Base-by-base conservation (phyloP, 352 stramenopile genomes). In the Pythium sp. region DNA sequence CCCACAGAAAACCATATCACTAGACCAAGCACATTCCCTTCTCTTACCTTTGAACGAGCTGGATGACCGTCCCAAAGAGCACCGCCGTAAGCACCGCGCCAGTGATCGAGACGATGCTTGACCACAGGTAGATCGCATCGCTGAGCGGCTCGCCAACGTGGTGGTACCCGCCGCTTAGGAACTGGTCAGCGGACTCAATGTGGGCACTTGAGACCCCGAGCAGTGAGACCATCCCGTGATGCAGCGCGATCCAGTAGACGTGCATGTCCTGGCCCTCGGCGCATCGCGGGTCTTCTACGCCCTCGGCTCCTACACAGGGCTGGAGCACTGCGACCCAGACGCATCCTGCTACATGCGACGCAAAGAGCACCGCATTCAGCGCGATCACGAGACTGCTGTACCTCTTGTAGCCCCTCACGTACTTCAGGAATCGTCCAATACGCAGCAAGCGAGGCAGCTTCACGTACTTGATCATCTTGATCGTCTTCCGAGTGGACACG, bases 391-490 rank as follows among this genome's bases (percentile, higher is more conserved):
- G 69, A 51, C 82, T 77, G 62, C 78, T 84, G 64, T 89, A 90
- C 67, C 82, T 75, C 51, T 81, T 85, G 71, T 90, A 90, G 30
- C 71, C 65, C n/a, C 80, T 74, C 2, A 90, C 65, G 61, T 83
- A 84, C 62, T 79, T 90, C 68, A 87, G 64, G 62, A 89, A 79
- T 3, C 82, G 80, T 1, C 82, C 82, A 34, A 90, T 77, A 5
- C 82, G 82, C 26, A 90, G 71, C 18, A 90, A 61, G 1, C 79
- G 72, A 1, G 82, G 82, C 20, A 90, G 67, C 55, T 90, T 90
- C 38, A 90, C 76, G 66, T 90, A 90, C 73, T 89, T 90, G 59
- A 90, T 84, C 72, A 88, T 81, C 64, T 90, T 90, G 70, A 90
- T 79, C n/a, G 78, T 86, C 62, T 90, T 88, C 15, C 82, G 82